A percentile compares a stretch with the other conserved stretches of the same genome.
Evolutionary conservation across 2,329 filamentous ascomycete species (phyloP).

Genomic region (Alternaria alternata): DNA sequence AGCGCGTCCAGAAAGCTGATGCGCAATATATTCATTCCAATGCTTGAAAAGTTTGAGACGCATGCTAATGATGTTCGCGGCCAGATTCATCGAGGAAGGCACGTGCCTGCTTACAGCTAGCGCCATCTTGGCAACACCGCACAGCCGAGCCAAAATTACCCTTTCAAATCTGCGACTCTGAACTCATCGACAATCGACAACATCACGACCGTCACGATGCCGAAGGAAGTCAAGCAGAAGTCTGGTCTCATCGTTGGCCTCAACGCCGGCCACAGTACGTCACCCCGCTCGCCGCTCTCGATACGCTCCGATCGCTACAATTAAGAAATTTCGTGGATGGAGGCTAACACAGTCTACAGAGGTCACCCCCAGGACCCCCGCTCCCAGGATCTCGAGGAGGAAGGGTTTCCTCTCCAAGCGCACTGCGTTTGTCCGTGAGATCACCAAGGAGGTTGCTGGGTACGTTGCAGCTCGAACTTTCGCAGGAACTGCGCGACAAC

Average conservation of each 20-base stretch:
- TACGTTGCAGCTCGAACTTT: conserved; percentile 59
- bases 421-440: conserved; percentile 94
- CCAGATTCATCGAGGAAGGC: conserved; percentile 1
- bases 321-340: conserved; percentile 20
- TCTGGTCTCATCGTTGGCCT: conserved; percentile 66
- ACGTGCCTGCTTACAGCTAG: conserved; percentile 29
- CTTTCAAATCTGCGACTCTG: conserved; percentile 18
- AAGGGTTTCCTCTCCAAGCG: conserved; percentile 98
- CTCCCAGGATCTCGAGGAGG: conserved; percentile 67
- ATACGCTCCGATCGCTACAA: conserved; percentile 18
- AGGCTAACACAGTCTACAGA: conserved; percentile 49
- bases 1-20: too few species aligned
- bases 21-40: too few species aligned
- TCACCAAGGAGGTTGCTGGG: conserved; percentile 98
- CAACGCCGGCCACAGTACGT: conserved; percentile 73
- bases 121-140: conserved; percentile 26
- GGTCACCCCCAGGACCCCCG: conserved; percentile 61
- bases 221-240: conserved; percentile 63
- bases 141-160: conserved; percentile 33
- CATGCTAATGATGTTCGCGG: background rate
- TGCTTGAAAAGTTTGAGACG: background rate
- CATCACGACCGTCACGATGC: conserved; percentile 56
- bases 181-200: conserved; percentile 39
- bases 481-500: conserved; percentile 1
- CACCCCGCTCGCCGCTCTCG: conserved; percentile 27